These are phyloP conservation scores for Jackrogersella multiformis DNA, from an alignment of 495 filamentous ascomycete genomes.

Conservation along the genomic window DNA sequence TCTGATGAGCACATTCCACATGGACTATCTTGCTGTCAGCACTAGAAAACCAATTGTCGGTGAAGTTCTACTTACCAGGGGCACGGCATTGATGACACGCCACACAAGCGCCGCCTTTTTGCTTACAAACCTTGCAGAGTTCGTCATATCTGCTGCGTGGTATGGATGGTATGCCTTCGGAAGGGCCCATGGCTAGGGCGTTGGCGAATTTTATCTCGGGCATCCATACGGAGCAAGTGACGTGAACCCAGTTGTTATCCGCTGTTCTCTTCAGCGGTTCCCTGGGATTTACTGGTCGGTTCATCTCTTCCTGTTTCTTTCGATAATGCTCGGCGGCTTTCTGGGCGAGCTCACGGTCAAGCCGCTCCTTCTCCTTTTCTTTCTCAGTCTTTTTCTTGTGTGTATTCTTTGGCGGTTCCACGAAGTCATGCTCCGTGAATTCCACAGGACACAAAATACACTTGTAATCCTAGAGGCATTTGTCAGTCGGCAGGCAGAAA, in stretches of 20 bases:
- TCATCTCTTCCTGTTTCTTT: slow-evolving; percentile 80
- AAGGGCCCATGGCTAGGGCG: slow-evolving; percentile 78
- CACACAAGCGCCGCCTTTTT: slow-evolving; percentile 76
- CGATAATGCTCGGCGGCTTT: slow-evolving; percentile 80
- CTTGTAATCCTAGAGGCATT: slow-evolving; percentile 72
- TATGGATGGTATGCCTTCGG: slow-evolving; percentile 87
- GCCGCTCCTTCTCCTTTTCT: slow-evolving; percentile 85
- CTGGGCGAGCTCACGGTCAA: slow-evolving; percentile 80
- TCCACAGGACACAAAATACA: slow-evolving; percentile 90
- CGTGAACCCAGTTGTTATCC: slow-evolving; percentile 98
- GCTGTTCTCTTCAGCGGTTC: slow-evolving; percentile 92
- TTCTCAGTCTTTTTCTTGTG: slow-evolving; percentile 95
- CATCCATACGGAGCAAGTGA: slow-evolving; percentile 88
- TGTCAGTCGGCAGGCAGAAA: slow-evolving; percentile 38
- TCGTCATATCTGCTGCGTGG: slow-evolving; percentile 72
- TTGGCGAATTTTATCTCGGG: slow-evolving; percentile 92
- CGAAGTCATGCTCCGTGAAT: slow-evolving; percentile 78
- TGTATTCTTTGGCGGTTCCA: slow-evolving; percentile 82
- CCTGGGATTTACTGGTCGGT: slow-evolving; percentile 82
- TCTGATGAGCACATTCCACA: slow-evolving; percentile 86
- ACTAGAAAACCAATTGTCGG: slow-evolving; percentile 7
- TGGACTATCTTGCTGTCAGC: slow-evolving; percentile 67
- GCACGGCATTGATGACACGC: slow-evolving; percentile 82
- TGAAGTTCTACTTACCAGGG: slow-evolving; percentile 50
- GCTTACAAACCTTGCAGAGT: slow-evolving; percentile 86